Conservation (phyloP, 495 filamentous ascomycete species). For the Neurospora discreta region DNA sequence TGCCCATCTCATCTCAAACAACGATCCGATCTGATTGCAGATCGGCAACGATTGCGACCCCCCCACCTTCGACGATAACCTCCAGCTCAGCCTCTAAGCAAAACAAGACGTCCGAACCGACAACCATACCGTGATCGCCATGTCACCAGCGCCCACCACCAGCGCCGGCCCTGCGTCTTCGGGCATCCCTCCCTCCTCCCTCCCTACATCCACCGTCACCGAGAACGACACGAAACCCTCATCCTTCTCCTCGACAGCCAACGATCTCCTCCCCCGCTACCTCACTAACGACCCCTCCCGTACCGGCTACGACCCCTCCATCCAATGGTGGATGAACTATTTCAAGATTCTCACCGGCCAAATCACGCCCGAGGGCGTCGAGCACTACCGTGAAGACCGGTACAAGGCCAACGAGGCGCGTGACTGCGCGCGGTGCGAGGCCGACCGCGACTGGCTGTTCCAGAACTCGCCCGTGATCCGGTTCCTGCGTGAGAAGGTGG, state of each 20-base stretch:
- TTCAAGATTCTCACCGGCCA: slow-evolving; percentile 65
- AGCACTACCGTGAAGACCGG: slow-evolving; percentile 57
- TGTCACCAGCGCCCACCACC: slow-evolving; percentile 1
- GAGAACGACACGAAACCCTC: slow-evolving; percentile 2
- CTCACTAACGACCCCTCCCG: slow-evolving; percentile 37
- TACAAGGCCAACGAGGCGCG: slow-evolving; percentile 54
- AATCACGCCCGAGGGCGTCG: slow-evolving; percentile 55
- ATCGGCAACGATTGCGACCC: not conserved
- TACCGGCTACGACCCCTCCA: slow-evolving; percentile 51
- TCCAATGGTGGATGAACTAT: slow-evolving; percentile 62
- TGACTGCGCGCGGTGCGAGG: slow-evolving; percentile 70
- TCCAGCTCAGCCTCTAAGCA: not conserved
- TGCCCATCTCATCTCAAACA: not conserved
- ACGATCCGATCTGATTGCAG: not conserved
- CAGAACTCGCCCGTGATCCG: slow-evolving; percentile 73
- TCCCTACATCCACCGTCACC: slow-evolving; percentile 1
- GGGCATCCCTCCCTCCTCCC: slow-evolving; percentile 1
- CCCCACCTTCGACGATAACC: not conserved
- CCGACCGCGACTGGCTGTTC: slow-evolving; percentile 67
- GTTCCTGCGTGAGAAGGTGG: slow-evolving; percentile 70
- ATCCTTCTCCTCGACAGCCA: not conserved
- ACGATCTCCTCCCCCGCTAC: slow-evolving; percentile 16
- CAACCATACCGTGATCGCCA: not conserved
- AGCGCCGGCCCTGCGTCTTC: slow-evolving; percentile 1
- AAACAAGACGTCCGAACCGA: not conserved